Conservation (phyloP, 352 stramenopile genomes). For the Blastocystis sp. region DNA sequence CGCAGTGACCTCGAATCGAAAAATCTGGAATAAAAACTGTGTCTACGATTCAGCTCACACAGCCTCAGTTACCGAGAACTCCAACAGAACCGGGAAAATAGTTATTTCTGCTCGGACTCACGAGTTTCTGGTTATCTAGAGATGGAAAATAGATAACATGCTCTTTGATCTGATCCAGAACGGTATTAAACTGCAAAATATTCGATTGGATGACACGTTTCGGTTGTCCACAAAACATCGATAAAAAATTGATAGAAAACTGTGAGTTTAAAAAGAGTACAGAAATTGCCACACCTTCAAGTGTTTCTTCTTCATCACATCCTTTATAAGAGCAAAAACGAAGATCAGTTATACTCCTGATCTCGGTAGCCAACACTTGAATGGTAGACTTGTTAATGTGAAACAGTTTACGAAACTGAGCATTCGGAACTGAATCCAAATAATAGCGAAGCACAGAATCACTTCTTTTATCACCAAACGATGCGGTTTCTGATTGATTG, state of each 20-base stretch:
- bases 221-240: neutral
- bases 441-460: neutral
- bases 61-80: neutral
- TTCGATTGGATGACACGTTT: neutral
- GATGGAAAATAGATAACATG: conserved; percentile 19
- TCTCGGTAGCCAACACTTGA: neutral
- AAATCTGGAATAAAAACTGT: conserved; percentile 27
- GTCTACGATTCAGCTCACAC: neutral
- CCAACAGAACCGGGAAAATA: conserved; percentile 43
- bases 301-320: neutral
- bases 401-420: conserved; percentile 9
- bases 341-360: neutral
- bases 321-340: neutral
- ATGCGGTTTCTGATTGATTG: neutral
- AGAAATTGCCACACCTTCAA: neutral
- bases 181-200: neutral
- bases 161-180: conserved; percentile 33
- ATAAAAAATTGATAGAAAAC: neutral
- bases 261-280: neutral
- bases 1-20: neutral
- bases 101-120: neutral
- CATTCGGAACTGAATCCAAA: neutral
- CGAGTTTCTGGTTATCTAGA: neutral
- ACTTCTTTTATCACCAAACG: neutral
- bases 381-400: neutral